Base-by-base conservation (phyloP, 148 eudicot species). In the Nepenthes mirabilis region DNA sequence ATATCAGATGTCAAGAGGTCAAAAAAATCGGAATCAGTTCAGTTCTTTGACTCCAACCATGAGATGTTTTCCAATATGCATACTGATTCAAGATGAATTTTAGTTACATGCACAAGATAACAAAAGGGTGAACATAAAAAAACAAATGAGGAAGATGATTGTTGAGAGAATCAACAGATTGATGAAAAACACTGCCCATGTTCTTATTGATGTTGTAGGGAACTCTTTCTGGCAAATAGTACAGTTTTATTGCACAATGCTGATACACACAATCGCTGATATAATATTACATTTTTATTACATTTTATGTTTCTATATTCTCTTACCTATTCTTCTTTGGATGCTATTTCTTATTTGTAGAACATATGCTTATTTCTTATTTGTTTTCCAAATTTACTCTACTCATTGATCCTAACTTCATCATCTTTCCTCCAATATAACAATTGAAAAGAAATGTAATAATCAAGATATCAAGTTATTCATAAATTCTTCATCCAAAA, bases 181-280 rank as follows among this genome's bases (percentile, higher is more conserved):
- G 14, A 60, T 63, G 63, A 63, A 75, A 43, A 65, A 33, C 68
- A 66, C 69, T 70, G 71, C 71, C 74, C 74, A 74, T 50, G 71
- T 61, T 62, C 70, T 68, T 62, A 70, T 3, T 63, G 37, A 47
- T 75, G 36, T 63, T n/a, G 68, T 68, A 63, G 65, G 71, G 57
- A 70, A 70, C 53, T 60, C 79, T 79, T 79, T 75, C 83, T 68
- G 11, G 45, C 45, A 40, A 56, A 63, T 14, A 59, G 60, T 59
- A 69, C 70, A 64, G 36, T 52, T 7, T 43, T 35, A 35, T 37
- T 14, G 69, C 73, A 64, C 62, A 62, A 71, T 54, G 68, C 67
- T 65, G 79, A 74, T 71, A 74, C 82, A 74, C 75, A 77, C 75
- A 64, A 57, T 57, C 72, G n/a, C n/a, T 60, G 72, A 63, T 77